Evolutionary conservation across 1,284 basidiomycete species (phyloP).

Genomic region (Farysia itapuensis): DNA sequence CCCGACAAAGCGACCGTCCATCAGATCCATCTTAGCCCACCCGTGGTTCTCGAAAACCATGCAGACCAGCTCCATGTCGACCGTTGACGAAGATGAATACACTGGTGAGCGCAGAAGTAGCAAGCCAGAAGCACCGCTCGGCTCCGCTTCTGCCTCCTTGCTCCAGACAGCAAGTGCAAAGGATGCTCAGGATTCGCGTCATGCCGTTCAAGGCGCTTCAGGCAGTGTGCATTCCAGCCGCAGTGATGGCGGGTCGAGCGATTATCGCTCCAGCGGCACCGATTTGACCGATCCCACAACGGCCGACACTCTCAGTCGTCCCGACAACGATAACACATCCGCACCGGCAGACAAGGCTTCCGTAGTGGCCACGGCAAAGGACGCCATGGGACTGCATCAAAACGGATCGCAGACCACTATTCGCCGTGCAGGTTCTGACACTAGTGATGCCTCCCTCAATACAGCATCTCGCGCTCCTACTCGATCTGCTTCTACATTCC

Average conservation of each 20-base stretch:
- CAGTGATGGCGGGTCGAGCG: slow-evolving; percentile 51
- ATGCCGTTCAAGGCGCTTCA: slow-evolving; percentile 40
- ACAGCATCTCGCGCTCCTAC: slow-evolving; percentile 1
- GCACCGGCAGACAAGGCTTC: not conserved
- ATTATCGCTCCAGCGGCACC: slow-evolving; percentile 37
- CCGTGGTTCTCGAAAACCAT: slow-evolving; percentile 73
- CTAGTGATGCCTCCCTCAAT: slow-evolving; percentile 36
- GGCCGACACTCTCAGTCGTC: slow-evolving; percentile 23
- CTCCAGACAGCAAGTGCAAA: not conserved
- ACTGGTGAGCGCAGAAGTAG: slow-evolving; percentile 7
- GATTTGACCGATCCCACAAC: slow-evolving; percentile 38
- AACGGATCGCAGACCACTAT: slow-evolving; percentile 63
- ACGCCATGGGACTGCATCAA: slow-evolving; percentile 43
- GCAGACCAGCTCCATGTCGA: slow-evolving; percentile 33
- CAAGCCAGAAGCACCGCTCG: not conserved
- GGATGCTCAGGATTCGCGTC: slow-evolving; percentile 11
- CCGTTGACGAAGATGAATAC: slow-evolving; percentile 37
- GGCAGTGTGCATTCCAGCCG: slow-evolving; percentile 42
- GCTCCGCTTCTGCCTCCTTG: not conserved
- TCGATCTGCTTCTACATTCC: slow-evolving; percentile 15
- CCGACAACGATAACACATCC: not conserved
- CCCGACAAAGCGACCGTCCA: slow-evolving; percentile 73
- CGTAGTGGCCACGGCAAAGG: slow-evolving; percentile 2
- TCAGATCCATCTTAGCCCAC: slow-evolving; percentile 83
- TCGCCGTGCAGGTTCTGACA: slow-evolving; percentile 44